Base-by-base conservation (phyloP, 805 yeast species). In the Lipomyces japonicus region DNA sequence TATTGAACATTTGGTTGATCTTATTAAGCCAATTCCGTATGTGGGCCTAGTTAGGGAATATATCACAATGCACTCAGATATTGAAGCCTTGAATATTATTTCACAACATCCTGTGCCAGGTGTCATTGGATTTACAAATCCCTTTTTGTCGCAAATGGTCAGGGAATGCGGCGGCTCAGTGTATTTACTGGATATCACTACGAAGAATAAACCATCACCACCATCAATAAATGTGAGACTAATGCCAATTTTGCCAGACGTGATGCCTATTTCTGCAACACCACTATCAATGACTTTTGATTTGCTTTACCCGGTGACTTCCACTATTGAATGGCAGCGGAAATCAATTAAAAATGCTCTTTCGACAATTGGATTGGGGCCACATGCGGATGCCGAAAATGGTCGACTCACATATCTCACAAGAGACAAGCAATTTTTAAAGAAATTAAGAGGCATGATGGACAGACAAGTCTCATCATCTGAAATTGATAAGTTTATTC, bases 1-100 rank as follows among this genome's bases (percentile, higher is more conserved):
- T 40, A 51, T 52, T 21, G 22, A 43, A n/a, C 43, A 47, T 26
- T 44, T 47, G 12, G 46, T 52, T 4, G 58, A 54, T 35, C 25
- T 54, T 42, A 54, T 54, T 28, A 47, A 46, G 42, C 58, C 58
- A 19, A 46, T 54, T 19, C 57, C 53, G 22, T 54, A 54, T 36
- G 34, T 51, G 21, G 58, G 58, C 7, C 25, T 44, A 18, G 48
- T 54, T 6, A 34, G 55, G 19, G 58, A 54, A 26, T 54, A 54
- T 32, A 44, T 47, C 23, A 54, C 58, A 3, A 44, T 51, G 58
- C 55, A 53, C 19, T 31, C 47, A 23, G 58, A 51, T 30, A 23
- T 48, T 21, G 53, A 46, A 19, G 38, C 45, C 21, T 31, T 50
- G 32, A 44, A 53, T 19, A 34, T 44, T 2, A 10, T 45, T 19